These are phyloP conservation scores for Cutaneotrichosporon sp. DNA, from an alignment of 1,284 basidiomycete species.

Conservation along the genomic window DNA sequence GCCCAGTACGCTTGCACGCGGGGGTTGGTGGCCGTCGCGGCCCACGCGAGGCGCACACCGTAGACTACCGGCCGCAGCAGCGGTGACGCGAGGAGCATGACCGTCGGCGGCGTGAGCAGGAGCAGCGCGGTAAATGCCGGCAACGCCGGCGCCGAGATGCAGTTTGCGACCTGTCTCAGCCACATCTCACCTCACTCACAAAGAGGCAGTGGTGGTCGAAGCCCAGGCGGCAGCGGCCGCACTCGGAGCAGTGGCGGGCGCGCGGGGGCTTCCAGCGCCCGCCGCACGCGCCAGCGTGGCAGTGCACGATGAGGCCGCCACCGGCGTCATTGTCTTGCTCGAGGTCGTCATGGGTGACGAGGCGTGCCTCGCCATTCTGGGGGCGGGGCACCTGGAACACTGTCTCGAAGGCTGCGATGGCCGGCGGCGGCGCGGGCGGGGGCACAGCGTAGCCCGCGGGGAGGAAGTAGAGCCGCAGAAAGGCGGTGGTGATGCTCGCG, in stretches of 20 bases:
- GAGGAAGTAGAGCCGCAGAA: conserved; percentile 45
- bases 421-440: conserved; percentile 28
- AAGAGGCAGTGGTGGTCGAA: conserved; percentile 52
- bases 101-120: conserved; percentile 29
- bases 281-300: conserved; percentile 4
- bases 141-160: conserved; percentile 44
- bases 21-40: conserved; percentile 17
- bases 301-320: conserved; percentile 7
- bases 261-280: conserved; percentile 48
- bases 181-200: no score
- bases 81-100: conserved; percentile 30
- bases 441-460: conserved; percentile 36
- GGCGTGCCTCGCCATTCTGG: not conserved
- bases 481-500: conserved; percentile 26
- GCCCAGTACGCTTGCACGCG: conserved; percentile 35
- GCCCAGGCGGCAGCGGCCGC: conserved; percentile 43
- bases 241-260: conserved; percentile 48
- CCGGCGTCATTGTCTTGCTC: no score
- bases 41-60: conserved; percentile 28
- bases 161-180: conserved; percentile 45
- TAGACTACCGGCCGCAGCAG: conserved; percentile 19
- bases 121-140: conserved; percentile 39
- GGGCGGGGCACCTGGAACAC: conserved; percentile 41
- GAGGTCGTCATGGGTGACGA: not conserved
- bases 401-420: conserved; percentile 15